Conservation (phyloP, 2,329 filamentous ascomycete species). For the Blastomyces emzantsi region DNA sequence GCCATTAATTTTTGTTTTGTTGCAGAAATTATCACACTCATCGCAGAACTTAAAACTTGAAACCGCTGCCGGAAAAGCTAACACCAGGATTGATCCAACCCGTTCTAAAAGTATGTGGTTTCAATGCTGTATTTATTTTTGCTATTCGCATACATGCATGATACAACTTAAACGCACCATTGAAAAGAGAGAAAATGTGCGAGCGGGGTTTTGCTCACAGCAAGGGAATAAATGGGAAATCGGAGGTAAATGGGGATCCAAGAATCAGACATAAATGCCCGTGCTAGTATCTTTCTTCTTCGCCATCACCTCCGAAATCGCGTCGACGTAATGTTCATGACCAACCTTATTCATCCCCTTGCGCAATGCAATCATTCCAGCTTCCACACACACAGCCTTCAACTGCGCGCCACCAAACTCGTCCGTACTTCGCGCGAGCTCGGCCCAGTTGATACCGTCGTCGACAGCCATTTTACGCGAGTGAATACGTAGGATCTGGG, state of each 20-base stretch:
- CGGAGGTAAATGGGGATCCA: background rate
- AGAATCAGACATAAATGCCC: conserved; percentile 35
- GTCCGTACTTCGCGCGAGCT: conserved; percentile 91
- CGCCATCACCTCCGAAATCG: conserved; percentile 78
- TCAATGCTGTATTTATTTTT: conserved; percentile 14
- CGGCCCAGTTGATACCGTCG: conserved; percentile 86
- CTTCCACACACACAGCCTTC: conserved; percentile 97
- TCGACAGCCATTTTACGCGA: conserved; percentile 98
- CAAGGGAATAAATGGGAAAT: background rate
- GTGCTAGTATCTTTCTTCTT: conserved; percentile 77
- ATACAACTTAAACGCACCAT: conserved; percentile 13
- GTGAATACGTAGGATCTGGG: conserved; percentile 96
- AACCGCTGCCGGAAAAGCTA: background rate
- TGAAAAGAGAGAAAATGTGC: conserved; percentile 5
- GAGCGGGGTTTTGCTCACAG: conserved; percentile 2
- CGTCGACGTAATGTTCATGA: conserved; percentile 98
- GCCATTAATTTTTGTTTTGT: background rate
- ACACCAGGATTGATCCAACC: background rate
- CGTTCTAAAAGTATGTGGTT: background rate
- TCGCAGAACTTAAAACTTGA: background rate
- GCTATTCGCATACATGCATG: conserved; percentile 16
- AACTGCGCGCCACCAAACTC: conserved; percentile 97
- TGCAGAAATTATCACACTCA: background rate
- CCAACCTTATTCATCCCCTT: conserved; percentile 94
- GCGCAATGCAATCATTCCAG: conserved; percentile 95